Conservation (phyloP, 140 eudicot genomes). For the Oenanthe javanica region DNA sequence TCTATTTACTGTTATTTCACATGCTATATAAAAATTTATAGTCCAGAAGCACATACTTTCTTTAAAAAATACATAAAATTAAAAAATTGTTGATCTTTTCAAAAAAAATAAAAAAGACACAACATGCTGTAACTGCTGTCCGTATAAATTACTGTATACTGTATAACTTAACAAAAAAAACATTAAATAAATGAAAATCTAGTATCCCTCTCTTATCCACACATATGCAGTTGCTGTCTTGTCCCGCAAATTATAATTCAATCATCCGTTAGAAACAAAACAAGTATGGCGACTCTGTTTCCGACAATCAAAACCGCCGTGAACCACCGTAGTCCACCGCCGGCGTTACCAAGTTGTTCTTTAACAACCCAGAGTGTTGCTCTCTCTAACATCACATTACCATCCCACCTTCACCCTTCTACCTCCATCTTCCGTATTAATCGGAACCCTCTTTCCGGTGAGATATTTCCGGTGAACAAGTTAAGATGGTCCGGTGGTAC, state of each 20-base stretch:
- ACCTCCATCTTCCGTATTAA: conserved; percentile 28
- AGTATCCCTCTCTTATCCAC: not conserved
- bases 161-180: too few relatives aligned
- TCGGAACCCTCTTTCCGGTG: conserved; percentile 23
- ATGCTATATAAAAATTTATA: too few relatives aligned
- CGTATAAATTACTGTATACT: too few relatives aligned
- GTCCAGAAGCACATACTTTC: too few relatives aligned
- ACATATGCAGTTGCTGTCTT: not conserved
- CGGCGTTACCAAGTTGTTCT: conserved; percentile 14
- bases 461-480: not conserved
- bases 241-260: not conserved
- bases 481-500: conserved; percentile 10
- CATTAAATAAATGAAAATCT: not conserved
- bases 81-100: too few relatives aligned
- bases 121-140: too few relatives aligned
- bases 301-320: conserved; percentile 41
- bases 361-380: not conserved
- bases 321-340: conserved; percentile 22
- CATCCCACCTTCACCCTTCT: conserved; percentile 15
- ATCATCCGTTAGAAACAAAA: not conserved
- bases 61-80: too few relatives aligned
- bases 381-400: conserved; percentile 7
- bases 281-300: conserved; percentile 44
- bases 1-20: too few relatives aligned
- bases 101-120: too few relatives aligned